These are phyloP conservation scores for Suhomyces terraborum DNA, from an alignment of 1,139 yeast species.

Conservation along the genomic window DNA sequence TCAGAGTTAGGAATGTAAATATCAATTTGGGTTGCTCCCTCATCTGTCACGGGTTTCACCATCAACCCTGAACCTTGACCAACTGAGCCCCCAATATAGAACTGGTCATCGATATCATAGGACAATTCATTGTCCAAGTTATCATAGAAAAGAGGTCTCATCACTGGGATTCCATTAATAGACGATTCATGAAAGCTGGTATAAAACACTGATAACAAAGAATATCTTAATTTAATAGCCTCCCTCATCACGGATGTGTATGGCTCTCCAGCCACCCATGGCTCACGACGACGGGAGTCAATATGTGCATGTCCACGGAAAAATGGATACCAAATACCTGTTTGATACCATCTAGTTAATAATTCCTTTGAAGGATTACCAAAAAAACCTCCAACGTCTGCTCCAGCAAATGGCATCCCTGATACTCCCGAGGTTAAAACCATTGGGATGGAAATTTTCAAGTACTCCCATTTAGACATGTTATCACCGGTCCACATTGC, in stretches of 20 bases:
- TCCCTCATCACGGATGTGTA: slow-evolving; percentile 67
- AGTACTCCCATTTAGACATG: slow-evolving; percentile 88
- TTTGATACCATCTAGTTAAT: slow-evolving; percentile 90
- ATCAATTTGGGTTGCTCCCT: slow-evolving; percentile 44
- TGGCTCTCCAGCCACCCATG: slow-evolving; percentile 82
- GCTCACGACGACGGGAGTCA: slow-evolving; percentile 89
- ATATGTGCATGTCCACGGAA: slow-evolving; percentile 97
- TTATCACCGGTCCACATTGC: slow-evolving; percentile 99
- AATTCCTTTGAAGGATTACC: slow-evolving; percentile 84
- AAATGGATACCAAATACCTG: slow-evolving; percentile 95
- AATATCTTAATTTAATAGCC: slow-evolving; percentile 72
- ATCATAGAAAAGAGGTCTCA: slow-evolving; percentile 75
- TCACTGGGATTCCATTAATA: slow-evolving; percentile 63
- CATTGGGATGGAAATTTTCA: slow-evolving; percentile 84
- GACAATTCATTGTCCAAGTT: slow-evolving; percentile 52
- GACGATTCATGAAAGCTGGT: slow-evolving; percentile 76
- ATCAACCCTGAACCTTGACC: slow-evolving; percentile 67
- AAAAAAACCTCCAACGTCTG: slow-evolving; percentile 96
- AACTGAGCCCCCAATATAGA: slow-evolving; percentile 59
- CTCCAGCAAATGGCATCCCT: slow-evolving; percentile 93
- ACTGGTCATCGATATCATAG: slow-evolving; percentile 77
- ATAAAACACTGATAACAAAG: slow-evolving; percentile 75
- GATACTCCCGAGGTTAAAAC: slow-evolving; percentile 75
- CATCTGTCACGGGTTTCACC: slow-evolving; percentile 78
- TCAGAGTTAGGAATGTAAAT: slow-evolving; percentile 68